Base-by-base conservation (phyloP, 805 yeast genomes). In the Hyphopichia homilentoma region DNA sequence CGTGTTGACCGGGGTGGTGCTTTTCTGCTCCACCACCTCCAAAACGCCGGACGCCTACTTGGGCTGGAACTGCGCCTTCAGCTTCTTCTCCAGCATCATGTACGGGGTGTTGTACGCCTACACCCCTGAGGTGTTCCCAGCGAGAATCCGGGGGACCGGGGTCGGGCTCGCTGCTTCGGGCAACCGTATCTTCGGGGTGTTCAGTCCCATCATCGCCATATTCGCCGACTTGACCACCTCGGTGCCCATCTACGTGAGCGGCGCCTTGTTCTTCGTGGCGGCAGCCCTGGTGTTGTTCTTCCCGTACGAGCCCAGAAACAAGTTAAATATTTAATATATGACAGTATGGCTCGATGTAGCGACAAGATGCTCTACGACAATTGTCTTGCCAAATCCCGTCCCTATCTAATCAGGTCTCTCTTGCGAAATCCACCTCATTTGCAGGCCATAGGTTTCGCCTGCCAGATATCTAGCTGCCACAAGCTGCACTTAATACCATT, bases 211-310 rank as follows among this genome's bases (percentile, higher is more conserved):
- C 20, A 70, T 75, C 29, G 73, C 68, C 29, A 75, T 72, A 43
- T 75, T 61, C 50, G 74, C 75, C 4, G 73, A 78, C 43, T 60
- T 74, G 34, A 63, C 70, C n/a, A 65, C 78, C 2, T 47, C 77
- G 1, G 76, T 78, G 12, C 83, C 83, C 4, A 74, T 77, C 30
- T 78, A 73, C 68, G 79, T 77, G 12, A 68, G 78, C 45, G 81
- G 81, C 26, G 78, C 75, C 2, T 48, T 74, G 27, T 73, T 77
- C 42, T 66, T 78, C 13, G 45, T 51, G 16, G 52, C 77, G n/a
- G 67, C 73, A 4, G 35, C 57, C 4, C 35, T 61, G 36, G 55
- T 52, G 13, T 21, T 54, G 33, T 50, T 54, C 25, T 50, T 56
- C 40, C 57, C 57, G 6, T 56, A 48, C 31, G 59, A 53, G 36